Percentiles rank a stretch among this genome's conserved stretches.
phyloP scores from a whole-genome alignment of 192 early-diverging fungal species.

The Lunasporangiospora selenospora region DNA sequence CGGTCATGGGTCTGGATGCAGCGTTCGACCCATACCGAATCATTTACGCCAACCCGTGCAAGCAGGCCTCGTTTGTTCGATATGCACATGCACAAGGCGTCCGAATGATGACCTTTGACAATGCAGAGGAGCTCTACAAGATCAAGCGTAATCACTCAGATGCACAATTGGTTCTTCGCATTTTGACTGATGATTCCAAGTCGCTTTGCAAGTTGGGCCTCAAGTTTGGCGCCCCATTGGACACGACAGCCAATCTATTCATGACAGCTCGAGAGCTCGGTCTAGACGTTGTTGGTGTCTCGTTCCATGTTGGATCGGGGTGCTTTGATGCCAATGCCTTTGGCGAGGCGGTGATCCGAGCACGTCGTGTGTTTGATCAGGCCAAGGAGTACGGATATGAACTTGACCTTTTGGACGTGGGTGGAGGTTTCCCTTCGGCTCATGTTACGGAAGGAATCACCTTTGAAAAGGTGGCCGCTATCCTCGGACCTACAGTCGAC shows the following conservation, averaged over 20 bases:
- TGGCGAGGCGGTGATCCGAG: conserved; percentile 85
- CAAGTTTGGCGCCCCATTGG: conserved; percentile 95
- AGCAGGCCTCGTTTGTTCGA: conserved; percentile 93
- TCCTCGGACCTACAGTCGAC: conserved; percentile 83
- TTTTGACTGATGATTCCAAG: conserved; percentile 94
- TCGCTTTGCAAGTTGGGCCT: conserved; percentile 90
- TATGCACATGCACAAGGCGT: conserved; percentile 82
- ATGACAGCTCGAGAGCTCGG: conserved; percentile 77
- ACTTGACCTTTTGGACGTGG: conserved; percentile 81
- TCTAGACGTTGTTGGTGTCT: conserved; percentile 89
- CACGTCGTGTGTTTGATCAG: conserved; percentile 89
- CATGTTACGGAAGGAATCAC: conserved; percentile 75
- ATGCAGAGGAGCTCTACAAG: conserved; percentile 97
- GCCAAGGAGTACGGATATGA: conserved; percentile 79
- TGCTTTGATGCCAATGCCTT: conserved; percentile 91
- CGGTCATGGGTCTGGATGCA: conserved; percentile 72
- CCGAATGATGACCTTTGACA: conserved; percentile 98
- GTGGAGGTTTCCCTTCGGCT: conserved; percentile 95
- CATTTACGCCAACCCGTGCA: conserved; percentile 99
- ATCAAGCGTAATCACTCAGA: conserved; percentile 82
- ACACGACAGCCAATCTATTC: conserved; percentile 71
- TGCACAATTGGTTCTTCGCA: conserved; percentile 91
- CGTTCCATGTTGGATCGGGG: conserved; percentile 97
- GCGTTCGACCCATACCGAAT: conserved; percentile 79
- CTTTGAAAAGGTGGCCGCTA: conserved; percentile 83